Percentiles rank a stretch among this genome's conserved stretches.
These are phyloP conservation scores for Paraglomus occultum DNA, from an alignment of 192 early-diverging fungal species.

Conservation along the genomic window DNA sequence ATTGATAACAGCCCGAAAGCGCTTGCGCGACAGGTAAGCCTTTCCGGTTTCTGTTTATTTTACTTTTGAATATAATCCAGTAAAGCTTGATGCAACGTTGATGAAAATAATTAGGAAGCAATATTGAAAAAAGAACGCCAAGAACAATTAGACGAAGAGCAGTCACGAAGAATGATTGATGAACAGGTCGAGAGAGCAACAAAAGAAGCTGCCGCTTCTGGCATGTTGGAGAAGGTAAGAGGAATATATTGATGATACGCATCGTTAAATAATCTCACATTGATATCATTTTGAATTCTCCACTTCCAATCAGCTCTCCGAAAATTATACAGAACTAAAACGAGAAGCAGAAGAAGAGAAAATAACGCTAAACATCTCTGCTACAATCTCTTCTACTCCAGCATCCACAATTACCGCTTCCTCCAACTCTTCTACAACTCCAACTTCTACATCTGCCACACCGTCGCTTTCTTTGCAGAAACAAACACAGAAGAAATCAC, in stretches of 20 bases:
- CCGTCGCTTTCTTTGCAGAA: constrained; percentile 31
- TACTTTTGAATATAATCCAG: constrained; percentile 2
- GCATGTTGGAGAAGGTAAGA: constrained; percentile 25
- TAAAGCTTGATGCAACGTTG: background rate
- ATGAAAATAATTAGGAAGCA: constrained; percentile 53
- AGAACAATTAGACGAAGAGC: constrained; percentile 85
- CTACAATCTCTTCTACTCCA: constrained; percentile 29
- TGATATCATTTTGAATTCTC: too few relatives aligned
- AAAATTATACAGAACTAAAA: constrained; percentile 55
- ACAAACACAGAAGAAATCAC: constrained; percentile 33
- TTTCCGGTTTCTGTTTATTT: background rate
- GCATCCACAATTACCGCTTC: constrained; percentile 32
- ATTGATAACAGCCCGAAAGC: constrained; percentile 90
- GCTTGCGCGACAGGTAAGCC: constrained; percentile 68
- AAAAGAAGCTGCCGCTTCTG: constrained; percentile 39
- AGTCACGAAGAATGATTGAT: constrained; percentile 69
- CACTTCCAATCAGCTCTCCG: too few relatives aligned
- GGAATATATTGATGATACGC: too few relatives aligned
- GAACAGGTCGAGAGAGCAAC: constrained; percentile 84
- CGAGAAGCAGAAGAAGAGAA: constrained; percentile 63
- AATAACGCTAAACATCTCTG: constrained; percentile 74
- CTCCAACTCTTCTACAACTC: constrained; percentile 31
- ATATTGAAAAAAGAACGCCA: constrained; percentile 76
- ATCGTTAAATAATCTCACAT: too few relatives aligned
- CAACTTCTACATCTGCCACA: constrained; percentile 13